Evolutionary conservation across 495 filamentous ascomycete genomes (phyloP).

Genomic region (Hypoxylon fuscum): DNA sequence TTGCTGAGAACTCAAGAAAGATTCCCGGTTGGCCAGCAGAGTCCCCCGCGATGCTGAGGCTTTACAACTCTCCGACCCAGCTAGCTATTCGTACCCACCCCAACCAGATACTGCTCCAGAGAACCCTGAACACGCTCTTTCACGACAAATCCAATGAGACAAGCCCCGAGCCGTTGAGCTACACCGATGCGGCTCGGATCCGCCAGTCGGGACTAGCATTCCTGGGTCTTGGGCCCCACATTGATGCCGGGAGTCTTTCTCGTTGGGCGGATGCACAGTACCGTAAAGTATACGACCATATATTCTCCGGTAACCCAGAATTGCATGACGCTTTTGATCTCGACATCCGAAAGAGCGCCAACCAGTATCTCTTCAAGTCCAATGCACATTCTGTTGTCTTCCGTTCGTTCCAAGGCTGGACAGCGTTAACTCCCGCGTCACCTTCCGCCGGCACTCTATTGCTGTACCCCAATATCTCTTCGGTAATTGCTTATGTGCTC

Average conservation of each 20-base stretch:
- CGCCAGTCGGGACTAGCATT: conserved; percentile 22
- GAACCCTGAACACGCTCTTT: conserved; percentile 22
- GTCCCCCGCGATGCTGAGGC: conserved; percentile 27
- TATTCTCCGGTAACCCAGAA: conserved; percentile 9
- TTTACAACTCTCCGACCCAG: conserved; percentile 37
- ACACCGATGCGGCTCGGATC: conserved; percentile 29
- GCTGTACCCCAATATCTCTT: conserved; percentile 9
- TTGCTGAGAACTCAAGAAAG: conserved; percentile 17
- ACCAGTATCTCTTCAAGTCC: conserved; percentile 7
- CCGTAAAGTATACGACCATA: conserved; percentile 8
- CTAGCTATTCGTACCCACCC: conserved; percentile 31
- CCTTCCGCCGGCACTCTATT: conserved; percentile 1
- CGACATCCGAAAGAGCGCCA: background rate
- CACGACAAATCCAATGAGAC: conserved; percentile 14
- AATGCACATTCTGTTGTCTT: conserved; percentile 10
- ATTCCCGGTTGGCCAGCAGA: conserved; percentile 33
- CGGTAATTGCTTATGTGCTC: conserved; percentile 26
- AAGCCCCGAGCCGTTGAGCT: conserved; percentile 27
- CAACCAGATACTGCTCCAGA: conserved; percentile 28
- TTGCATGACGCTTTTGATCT: conserved; percentile 7
- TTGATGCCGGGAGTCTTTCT: conserved; percentile 20
- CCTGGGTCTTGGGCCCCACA: conserved; percentile 30
- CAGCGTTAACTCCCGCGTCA: background rate
- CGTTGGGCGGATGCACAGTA: conserved; percentile 15
- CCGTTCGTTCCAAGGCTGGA: conserved; percentile 18